These are phyloP conservation scores for Phyllosticta capitalensis DNA, from an alignment of 2,329 filamentous ascomycete species.

Conservation along the genomic window DNA sequence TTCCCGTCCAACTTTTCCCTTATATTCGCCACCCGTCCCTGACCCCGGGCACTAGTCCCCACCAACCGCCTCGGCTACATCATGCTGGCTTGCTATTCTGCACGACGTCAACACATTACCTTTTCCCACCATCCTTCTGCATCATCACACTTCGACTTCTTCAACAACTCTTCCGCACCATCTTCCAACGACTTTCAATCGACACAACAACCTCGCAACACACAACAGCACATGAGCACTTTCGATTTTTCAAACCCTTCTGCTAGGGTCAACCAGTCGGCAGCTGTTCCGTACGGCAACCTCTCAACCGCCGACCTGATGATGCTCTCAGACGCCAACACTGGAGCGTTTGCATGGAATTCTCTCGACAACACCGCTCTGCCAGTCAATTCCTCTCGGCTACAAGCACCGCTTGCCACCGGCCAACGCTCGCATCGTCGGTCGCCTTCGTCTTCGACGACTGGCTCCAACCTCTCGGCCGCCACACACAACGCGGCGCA, in stretches of 20 bases:
- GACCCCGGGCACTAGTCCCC: constrained; percentile 4
- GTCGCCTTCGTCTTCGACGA: constrained; percentile 30
- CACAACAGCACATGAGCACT: constrained; percentile 12
- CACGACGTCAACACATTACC: constrained; percentile 8
- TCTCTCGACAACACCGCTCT: constrained; percentile 18
- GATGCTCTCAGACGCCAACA: constrained; percentile 19
- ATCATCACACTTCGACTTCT: constrained; percentile 6
- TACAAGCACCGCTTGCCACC: background rate
- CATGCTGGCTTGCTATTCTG: constrained; percentile 11
- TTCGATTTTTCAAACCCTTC: constrained; percentile 26
- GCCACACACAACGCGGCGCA: constrained; percentile 19
- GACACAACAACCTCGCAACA: background rate
- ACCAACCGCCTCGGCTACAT: constrained; percentile 8
- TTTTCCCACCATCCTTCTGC: background rate
- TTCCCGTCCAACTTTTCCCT: constrained; percentile 2
- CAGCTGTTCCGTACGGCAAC: constrained; percentile 22
- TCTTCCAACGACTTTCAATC: constrained; percentile 7
- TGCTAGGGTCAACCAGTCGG: constrained; percentile 33
- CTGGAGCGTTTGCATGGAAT: constrained; percentile 24
- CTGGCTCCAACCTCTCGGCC: constrained; percentile 29
- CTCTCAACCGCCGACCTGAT: constrained; percentile 19
- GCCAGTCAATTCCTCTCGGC: constrained; percentile 23
- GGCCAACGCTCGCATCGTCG: constrained; percentile 23
- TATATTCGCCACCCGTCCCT: constrained; percentile 13
- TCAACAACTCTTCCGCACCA: constrained; percentile 2